These are phyloP conservation scores for Kodamaea derodonti DNA, from an alignment of 1,139 yeast genomes.

Conservation along the genomic window DNA sequence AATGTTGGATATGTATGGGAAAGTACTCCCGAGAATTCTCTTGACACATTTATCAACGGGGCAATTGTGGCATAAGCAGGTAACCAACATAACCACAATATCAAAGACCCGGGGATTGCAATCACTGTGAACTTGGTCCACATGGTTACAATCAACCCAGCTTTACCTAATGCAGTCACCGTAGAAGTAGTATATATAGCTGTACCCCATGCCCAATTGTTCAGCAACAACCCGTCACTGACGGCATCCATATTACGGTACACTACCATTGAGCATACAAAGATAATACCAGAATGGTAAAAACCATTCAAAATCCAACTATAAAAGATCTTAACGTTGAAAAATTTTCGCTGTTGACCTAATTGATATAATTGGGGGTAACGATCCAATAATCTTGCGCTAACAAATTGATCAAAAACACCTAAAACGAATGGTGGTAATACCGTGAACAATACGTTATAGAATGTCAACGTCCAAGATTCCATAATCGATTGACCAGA, in stretches of 20 bases:
- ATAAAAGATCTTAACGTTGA: conserved; percentile 92
- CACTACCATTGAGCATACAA: conserved; percentile 66
- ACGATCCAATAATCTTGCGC: conserved; percentile 81
- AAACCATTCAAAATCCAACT: conserved; percentile 96
- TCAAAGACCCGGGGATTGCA: conserved; percentile 93
- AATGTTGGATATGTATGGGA: conserved; percentile 72
- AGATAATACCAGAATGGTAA: conserved; percentile 85
- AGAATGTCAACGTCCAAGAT: conserved; percentile 96
- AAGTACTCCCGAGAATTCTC: conserved; percentile 79
- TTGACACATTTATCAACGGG: conserved; percentile 77
- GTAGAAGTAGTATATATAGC: conserved; percentile 86
- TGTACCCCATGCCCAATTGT: conserved; percentile 96
- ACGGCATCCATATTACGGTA: conserved; percentile 67
- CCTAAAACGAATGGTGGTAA: conserved; percentile 96
- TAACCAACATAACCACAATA: conserved; percentile 79
- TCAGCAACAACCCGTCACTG: conserved; percentile 67
- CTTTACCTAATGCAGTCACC: conserved; percentile 88
- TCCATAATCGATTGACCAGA: conserved; percentile 96
- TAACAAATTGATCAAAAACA: conserved; percentile 92
- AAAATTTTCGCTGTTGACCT: conserved; percentile 85
- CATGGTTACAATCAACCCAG: conserved; percentile 83
- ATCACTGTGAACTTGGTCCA: conserved; percentile 93
- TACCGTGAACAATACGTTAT: conserved; percentile 93
- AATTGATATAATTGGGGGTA: conserved; percentile 90
- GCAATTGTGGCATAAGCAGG: conserved; percentile 87